These are phyloP conservation scores for Daldinia decipiens DNA, from an alignment of 495 filamentous ascomycete genomes.

Conservation along the genomic window DNA sequence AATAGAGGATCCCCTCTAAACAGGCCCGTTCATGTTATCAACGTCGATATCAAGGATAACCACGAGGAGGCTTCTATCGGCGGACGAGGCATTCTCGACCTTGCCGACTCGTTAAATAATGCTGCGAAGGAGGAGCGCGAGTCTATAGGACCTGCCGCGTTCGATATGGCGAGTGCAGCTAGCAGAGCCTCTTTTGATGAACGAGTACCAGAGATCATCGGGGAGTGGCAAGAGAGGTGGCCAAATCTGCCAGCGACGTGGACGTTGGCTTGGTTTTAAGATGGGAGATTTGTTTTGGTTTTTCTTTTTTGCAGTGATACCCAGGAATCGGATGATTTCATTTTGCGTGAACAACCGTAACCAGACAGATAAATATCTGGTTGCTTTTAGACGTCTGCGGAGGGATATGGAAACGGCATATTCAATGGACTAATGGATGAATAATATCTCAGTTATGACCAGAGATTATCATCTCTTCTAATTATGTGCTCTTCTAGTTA, in stretches of 20 bases:
- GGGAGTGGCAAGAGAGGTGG: slow-evolving; percentile 96
- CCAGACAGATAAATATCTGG: background rate
- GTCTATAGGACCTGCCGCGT: slow-evolving; percentile 67
- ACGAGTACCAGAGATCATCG: slow-evolving; percentile 90
- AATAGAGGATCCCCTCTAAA: slow-evolving; percentile 85
- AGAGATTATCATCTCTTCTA: background rate
- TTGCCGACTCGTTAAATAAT: slow-evolving; percentile 87
- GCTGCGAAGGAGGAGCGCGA: slow-evolving; percentile 81
- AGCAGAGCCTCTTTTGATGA: slow-evolving; percentile 87
- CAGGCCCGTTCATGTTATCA: slow-evolving; percentile 94
- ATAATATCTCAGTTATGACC: background rate
- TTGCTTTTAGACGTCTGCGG: background rate
- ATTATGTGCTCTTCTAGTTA: background rate
- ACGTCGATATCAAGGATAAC: slow-evolving; percentile 98
- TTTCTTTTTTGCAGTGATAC: slow-evolving; percentile 42
- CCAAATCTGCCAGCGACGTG: slow-evolving; percentile 89
- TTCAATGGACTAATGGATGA: background rate
- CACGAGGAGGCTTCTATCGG: slow-evolving; percentile 95
- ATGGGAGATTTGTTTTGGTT: slow-evolving; percentile 14
- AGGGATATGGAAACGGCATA: background rate
- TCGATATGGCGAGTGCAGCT: slow-evolving; percentile 73
- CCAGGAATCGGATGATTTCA: slow-evolving; percentile 32
- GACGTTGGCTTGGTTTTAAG: slow-evolving; percentile 94
- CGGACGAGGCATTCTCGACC: slow-evolving; percentile 89
- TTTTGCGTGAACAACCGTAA: slow-evolving; percentile 11